Percentiles rank a stretch among this genome's conserved stretches.
These are phyloP conservation scores for Serendipita sp. DNA, from an alignment of 768 basidiomycete species.

Conservation along the genomic window DNA sequence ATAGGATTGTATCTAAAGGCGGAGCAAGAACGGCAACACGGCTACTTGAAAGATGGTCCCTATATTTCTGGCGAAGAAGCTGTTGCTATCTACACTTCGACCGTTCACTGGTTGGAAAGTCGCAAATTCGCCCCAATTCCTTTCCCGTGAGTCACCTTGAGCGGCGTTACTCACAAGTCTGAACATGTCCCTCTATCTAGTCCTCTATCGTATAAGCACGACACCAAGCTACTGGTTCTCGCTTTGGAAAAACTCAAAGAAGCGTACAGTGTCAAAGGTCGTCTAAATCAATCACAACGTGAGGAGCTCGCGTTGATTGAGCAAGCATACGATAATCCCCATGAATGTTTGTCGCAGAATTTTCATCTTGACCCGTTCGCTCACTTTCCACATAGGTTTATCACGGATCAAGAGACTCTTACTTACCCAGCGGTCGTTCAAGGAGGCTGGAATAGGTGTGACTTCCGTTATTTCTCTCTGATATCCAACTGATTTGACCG, in stretches of 20 bases:
- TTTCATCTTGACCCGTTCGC: background rate
- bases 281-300: conserved; percentile 93
- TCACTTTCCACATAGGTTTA: conserved; percentile 31
- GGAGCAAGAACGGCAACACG: conserved; percentile 97
- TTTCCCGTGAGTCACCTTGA: conserved; percentile 54
- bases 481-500: background rate
- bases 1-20: conserved; percentile 86
- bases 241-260: conserved; percentile 98
- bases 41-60: conserved; percentile 96
- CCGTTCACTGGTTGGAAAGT: conserved; percentile 97
- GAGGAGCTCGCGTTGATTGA: conserved; percentile 97
- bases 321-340: conserved; percentile 98
- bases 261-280: conserved; percentile 91
- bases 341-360: conserved; percentile 53
- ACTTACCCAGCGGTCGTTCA: conserved; percentile 95
- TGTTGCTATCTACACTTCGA: conserved; percentile 95
- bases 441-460: conserved; percentile 72
- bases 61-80: conserved; percentile 99
- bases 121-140: conserved; percentile 97
- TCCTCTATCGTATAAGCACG: conserved; percentile 96
- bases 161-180: background rate
- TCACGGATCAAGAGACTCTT: conserved; percentile 96
- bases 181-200: conserved; percentile 20
- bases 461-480: background rate
- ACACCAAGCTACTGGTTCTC: conserved; percentile 91